Percentiles rank a stretch among this genome's conserved stretches.
Conservation (phyloP, 2,329 filamentous ascomycete genomes). For the Ophiocordyceps camponoti-leonardi region DNA sequence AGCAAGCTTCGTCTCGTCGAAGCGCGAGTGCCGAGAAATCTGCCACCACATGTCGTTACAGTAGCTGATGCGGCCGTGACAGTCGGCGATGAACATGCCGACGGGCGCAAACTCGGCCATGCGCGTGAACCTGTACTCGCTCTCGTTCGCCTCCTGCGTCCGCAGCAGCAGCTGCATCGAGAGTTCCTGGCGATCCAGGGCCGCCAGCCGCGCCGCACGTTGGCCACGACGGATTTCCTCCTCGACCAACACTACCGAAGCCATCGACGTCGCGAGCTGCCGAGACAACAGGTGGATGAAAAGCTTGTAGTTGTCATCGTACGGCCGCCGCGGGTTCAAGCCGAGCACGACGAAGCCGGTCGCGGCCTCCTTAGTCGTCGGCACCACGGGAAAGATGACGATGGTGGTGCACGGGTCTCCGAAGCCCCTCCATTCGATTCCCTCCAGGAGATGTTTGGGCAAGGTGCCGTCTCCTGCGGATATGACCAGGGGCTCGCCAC, state of each 20-base stretch:
- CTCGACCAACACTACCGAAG: conserved; percentile 67
- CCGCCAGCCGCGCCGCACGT: conserved; percentile 55
- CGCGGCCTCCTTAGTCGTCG: conserved; percentile 53
- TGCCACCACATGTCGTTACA: conserved; percentile 68
- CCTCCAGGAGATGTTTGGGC: conserved; percentile 44
- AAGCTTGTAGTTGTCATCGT: conserved; percentile 63
- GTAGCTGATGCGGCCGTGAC: conserved; percentile 53
- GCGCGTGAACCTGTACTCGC: conserved; percentile 63
- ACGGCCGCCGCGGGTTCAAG: conserved; percentile 60
- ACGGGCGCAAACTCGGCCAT: conserved; percentile 77
- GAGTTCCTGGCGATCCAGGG: conserved; percentile 59
- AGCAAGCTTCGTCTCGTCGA: conserved; percentile 36
- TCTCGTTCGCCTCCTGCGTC: conserved; percentile 44
- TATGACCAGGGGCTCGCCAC: conserved; percentile 48
- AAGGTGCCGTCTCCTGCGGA: conserved; percentile 50
- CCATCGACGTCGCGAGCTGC: conserved; percentile 63
- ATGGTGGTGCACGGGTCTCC: conserved; percentile 52
- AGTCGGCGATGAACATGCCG: conserved; percentile 71
- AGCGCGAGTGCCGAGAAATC: conserved; percentile 49
- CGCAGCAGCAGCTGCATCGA: conserved; percentile 55
- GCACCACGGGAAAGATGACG: conserved; percentile 64
- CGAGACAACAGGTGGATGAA: conserved; percentile 60
- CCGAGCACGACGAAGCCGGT: conserved; percentile 68
- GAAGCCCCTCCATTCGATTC: conserved; percentile 53
- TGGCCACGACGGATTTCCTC: conserved; percentile 66